Evolutionary conservation across 352 stramenopile genomes (phyloP).

Genomic region (Halophytophthora polymorphica): DNA sequence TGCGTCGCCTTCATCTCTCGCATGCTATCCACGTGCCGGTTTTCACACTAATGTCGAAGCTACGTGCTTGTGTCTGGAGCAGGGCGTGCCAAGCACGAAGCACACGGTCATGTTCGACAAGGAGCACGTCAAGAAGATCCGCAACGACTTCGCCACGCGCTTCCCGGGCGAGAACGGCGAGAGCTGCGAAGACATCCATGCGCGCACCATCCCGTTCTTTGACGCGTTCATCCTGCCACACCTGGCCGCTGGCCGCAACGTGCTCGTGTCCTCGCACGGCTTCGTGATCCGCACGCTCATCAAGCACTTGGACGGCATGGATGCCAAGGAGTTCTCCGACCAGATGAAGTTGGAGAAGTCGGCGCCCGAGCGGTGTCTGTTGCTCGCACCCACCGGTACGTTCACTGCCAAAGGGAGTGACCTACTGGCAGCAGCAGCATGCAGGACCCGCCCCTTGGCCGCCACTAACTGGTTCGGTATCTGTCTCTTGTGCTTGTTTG

Average conservation of each 20-base stretch:
- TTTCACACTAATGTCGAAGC: too few species aligned
- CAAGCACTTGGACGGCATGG: conserved; percentile 80
- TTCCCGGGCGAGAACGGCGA: conserved; percentile 79
- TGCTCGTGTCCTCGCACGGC: conserved; percentile 76
- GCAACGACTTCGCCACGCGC: conserved; percentile 78
- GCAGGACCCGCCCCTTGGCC: too few species aligned
- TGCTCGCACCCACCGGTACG: conserved; percentile 72
- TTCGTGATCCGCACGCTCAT: conserved; percentile 87
- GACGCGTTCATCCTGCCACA: conserved; percentile 73
- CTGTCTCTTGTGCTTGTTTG: conserved; percentile 7
- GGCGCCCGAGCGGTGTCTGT: conserved; percentile 63
- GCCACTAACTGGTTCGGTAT: background rate
- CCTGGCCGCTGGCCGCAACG: conserved; percentile 65
- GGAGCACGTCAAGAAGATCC: conserved; percentile 70
- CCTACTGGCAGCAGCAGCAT: too few species aligned
- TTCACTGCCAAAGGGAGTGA: too few species aligned
- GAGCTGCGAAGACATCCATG: conserved; percentile 79
- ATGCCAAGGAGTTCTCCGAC: conserved; percentile 66
- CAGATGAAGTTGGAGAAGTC: conserved; percentile 86
- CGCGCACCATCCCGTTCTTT: conserved; percentile 76
- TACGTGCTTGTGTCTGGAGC: background rate
- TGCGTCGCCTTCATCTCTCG: conserved; percentile 5
- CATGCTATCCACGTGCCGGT: background rate
- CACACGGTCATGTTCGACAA: conserved; percentile 76
- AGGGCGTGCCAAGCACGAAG: conserved; percentile 70